Base-by-base conservation (phyloP, 2,329 filamentous ascomycete genomes). In the Paradendryphiella salina region DNA sequence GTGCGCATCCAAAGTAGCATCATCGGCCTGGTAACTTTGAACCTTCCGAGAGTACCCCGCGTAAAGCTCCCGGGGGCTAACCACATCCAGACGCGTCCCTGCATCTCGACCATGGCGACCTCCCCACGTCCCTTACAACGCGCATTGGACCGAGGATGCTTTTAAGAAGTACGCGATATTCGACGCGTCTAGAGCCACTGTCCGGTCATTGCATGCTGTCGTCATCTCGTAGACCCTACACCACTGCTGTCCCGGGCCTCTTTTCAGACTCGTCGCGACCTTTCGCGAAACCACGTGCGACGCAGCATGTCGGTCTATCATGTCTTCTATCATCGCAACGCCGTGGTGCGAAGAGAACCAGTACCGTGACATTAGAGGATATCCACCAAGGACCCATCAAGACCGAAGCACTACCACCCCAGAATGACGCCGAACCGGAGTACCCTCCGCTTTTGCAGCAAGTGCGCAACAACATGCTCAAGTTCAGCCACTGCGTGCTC, bases 391-490 rank as follows among this genome's bases (percentile, higher is more conserved):
- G 84, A 4, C 66, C 74, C 4, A 69, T 86, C 33, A 73, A 78
- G 35, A 57, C 75, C 21, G 64, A 73, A 17, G 70, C 78, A 5
- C 64, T 77, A 47, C 62, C 61, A 13, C 70, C 75, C 28, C 70
- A 73, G 41, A 69, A 76, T 35, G 75, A 80, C 46, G 75, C 80
- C 45, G 73, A 75, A 26, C 80, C 81, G 15, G 78, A 78, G 52
- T 96, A 96, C 72, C 92, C 94, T 13, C 88, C 90, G n/a, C 88
- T 97, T 39, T 78, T 97, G 50, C 84, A 90, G 67, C 91, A 96
- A 71, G 93, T 90, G 21, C 84, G 85, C 49, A 89, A 86, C 60
- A 95, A 96, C 75, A 96, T 97, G 87, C 82, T 85, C 61, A 91
- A 88, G 65, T 96, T 96, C 75, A 84, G 86, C 65, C 90, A 95